Evolutionary conservation across 2,329 filamentous ascomycete genomes (phyloP).

Genomic region (Colletotrichum musae): DNA sequence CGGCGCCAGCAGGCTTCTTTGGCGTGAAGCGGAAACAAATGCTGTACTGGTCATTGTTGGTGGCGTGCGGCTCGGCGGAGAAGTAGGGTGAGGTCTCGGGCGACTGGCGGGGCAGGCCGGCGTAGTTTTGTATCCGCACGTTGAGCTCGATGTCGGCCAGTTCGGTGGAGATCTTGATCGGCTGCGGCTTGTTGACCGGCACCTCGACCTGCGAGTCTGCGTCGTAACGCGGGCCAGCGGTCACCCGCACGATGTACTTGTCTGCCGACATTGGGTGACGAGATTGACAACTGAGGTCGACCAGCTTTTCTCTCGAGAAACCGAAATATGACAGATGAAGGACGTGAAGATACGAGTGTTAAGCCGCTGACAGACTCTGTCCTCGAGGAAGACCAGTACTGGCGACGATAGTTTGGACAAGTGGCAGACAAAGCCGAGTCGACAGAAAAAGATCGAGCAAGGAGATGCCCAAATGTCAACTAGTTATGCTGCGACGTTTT

Average conservation of each 20-base stretch:
- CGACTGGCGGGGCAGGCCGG: slow-evolving; percentile 79
- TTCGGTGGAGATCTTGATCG: slow-evolving; percentile 74
- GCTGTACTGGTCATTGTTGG: slow-evolving; percentile 83
- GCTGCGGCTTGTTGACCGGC: slow-evolving; percentile 78
- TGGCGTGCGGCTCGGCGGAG: slow-evolving; percentile 74
- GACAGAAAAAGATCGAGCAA: too few relatives aligned
- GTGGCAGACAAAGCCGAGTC: too few relatives aligned
- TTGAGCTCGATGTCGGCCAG: slow-evolving; percentile 78
- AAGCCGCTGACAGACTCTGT: too few relatives aligned
- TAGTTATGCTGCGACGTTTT: slow-evolving; percentile 14
- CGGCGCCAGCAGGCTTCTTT: slow-evolving; percentile 58
- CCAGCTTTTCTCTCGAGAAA: too few relatives aligned
- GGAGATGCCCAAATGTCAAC: not conserved
- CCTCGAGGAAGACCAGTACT: too few relatives aligned
- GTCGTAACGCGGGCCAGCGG: slow-evolving; percentile 85
- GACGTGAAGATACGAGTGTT: too few relatives aligned
- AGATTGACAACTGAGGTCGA: not conserved
- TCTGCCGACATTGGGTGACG: slow-evolving; percentile 60
- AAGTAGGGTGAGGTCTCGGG: slow-evolving; percentile 85
- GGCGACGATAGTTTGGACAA: not conserved
- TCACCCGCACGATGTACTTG: slow-evolving; percentile 85
- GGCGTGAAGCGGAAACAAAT: slow-evolving; percentile 85
- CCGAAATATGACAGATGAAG: too few relatives aligned
- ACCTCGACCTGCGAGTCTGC: slow-evolving; percentile 79
- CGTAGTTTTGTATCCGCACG: slow-evolving; percentile 78